Conservation (phyloP, 176 grass and related monocot genomes). For the Aegilops longissima region DNA sequence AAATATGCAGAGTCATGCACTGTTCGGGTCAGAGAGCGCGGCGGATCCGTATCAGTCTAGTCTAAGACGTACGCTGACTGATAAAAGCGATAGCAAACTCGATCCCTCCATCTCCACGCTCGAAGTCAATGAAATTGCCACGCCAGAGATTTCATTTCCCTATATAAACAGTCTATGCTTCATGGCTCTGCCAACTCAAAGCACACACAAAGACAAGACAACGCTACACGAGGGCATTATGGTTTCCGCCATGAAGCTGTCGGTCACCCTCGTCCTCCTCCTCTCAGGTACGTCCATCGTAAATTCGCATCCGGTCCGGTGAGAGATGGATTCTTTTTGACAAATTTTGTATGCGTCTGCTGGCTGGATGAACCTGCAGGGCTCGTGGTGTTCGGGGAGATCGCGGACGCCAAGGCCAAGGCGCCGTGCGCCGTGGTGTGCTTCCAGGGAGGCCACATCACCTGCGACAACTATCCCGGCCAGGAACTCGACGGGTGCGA, state of each 20-base stretch:
- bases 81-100: background rate
- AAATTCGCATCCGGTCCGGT: background rate
- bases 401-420: background rate
- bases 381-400: conserved; percentile 20
- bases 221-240: background rate
- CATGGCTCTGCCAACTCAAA: background rate
- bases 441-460: conserved; percentile 43
- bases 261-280: conserved; percentile 17
- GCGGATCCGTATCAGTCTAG: background rate
- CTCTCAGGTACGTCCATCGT: background rate
- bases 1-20: background rate
- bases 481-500: conserved; percentile 38
- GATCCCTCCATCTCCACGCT: background rate
- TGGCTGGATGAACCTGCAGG: background rate
- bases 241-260: conserved; percentile 5
- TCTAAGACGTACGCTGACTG: background rate
- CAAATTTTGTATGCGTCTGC: background rate
- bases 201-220: background rate
- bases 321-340: background rate
- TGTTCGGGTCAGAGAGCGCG: background rate
- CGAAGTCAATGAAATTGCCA: background rate
- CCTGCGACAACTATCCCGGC: conserved; percentile 34
- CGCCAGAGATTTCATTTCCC: background rate
- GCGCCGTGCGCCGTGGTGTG: background rate
- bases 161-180: background rate